Evolutionary conservation across 495 filamentous ascomycete species (phyloP).

Genomic region (Trichoderma virens): DNA sequence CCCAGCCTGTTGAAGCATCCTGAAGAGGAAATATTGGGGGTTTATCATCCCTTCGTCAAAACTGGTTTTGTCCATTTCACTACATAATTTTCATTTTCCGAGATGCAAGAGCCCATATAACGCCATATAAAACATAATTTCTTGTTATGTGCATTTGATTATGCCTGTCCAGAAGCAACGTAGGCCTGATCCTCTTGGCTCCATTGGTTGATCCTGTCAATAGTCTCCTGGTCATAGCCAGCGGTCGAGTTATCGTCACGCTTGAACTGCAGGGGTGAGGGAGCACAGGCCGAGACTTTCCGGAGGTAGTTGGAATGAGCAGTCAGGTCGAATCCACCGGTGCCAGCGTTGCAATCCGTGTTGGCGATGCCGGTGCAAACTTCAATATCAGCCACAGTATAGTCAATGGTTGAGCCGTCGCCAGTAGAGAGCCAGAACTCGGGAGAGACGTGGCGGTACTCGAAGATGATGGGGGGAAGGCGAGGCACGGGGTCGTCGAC

Average conservation of each 20-base stretch:
- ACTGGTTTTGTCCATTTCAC: no score
- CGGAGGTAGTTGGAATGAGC: conserved; percentile 34
- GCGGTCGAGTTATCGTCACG: background rate
- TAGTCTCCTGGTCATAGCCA: background rate
- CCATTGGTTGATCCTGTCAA: background rate
- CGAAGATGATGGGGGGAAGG: conserved; percentile 47
- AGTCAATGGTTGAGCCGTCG: conserved; percentile 15
- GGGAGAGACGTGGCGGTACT: conserved; percentile 55
- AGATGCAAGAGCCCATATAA: no score
- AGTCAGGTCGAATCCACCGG: conserved; percentile 21
- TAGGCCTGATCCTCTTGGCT: background rate
- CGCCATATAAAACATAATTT: no score
- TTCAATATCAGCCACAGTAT: conserved; percentile 23
- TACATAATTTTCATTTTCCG: no score
- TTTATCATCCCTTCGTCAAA: no score
- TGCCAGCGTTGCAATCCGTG: conserved; percentile 33
- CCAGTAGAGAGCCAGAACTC: conserved; percentile 52
- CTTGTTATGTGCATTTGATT: background rate
- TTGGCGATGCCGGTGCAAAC: conserved; percentile 32
- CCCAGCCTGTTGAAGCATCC: no score
- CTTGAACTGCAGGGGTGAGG: conserved; percentile 18
- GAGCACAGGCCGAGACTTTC: conserved; percentile 24
- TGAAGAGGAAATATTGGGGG: no score
- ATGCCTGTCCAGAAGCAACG: background rate
- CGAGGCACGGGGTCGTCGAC: conserved; percentile 57